Base-by-base conservation (phyloP, 1,284 basidiomycete genomes). In the Apiotrichum montevideense region DNA sequence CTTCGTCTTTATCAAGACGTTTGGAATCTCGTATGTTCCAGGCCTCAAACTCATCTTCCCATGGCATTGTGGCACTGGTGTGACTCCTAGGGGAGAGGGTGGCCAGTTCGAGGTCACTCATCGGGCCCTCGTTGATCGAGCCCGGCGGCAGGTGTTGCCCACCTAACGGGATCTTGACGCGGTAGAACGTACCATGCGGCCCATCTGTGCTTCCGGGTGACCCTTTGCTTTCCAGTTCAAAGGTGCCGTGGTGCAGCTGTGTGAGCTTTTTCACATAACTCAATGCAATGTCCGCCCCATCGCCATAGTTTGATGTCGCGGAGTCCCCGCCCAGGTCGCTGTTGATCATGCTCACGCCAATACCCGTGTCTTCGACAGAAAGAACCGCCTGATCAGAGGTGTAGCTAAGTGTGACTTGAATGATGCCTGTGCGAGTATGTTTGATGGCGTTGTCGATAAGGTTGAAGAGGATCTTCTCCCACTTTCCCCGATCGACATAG, bases 391-490 rank as follows among this genome's bases (percentile, higher is more conserved):
- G 62, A 11, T 50, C 46, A 0, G 42, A 35, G 1, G 46, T 44
- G 46, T 76, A 77, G 1, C 42, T 44, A 11, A 75, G 56, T 1
- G 41, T 54, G 15, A 76, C 65, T 10, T 48, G 55, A 1, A 74
- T 61, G 0, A 42, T 59, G 15, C 74, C 74, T 7, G 55, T 35
- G 58, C 68, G 56, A 0, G 74, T 76, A 52, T 74, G 75, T 62
- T 75, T 73, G 59, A 76, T 58, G 4, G 73, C 75, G 57, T 79
- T 79, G 3, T 69, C 71, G 48, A 78, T 64, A 2, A 78, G 62
- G 51, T 76, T 77, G 67, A 72, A 77, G 13, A 76, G 61, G 56
- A 78, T 71, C 62, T 79, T 79, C 54, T 80, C 79, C 74, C 76
- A 79, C 35, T 78, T 69, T 33, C 79, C 78, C 0, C 67, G 61